Percentiles rank a stretch among this genome's conserved stretches.
These are phyloP conservation scores for Microcyclospora pomicola DNA, from an alignment of 2,329 filamentous ascomycete genomes.

Conservation along the genomic window DNA sequence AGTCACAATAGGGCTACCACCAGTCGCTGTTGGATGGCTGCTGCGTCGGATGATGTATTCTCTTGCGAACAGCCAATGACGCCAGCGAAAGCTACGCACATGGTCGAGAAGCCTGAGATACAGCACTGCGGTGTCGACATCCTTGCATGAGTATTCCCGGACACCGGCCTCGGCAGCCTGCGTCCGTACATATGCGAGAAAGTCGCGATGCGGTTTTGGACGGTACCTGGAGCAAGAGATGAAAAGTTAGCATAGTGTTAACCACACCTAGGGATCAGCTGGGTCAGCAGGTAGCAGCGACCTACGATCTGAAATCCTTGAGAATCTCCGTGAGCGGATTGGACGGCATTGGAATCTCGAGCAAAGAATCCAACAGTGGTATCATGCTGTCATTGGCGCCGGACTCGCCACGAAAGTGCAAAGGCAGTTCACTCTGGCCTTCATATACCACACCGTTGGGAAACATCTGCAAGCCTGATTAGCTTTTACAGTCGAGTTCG, in stretches of 20 bases:
- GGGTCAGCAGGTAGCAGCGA: too few species aligned
- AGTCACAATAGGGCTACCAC: conserved; percentile 68
- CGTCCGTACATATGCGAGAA: conserved; percentile 57
- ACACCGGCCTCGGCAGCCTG: conserved; percentile 39
- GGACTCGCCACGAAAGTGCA: conserved; percentile 80
- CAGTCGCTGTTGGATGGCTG: conserved; percentile 62
- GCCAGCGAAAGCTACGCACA: conserved; percentile 68
- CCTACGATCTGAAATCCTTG: conserved; percentile 55
- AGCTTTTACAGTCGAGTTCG: too few species aligned
- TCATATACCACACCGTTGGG: conserved; percentile 83
- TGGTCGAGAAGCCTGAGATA: conserved; percentile 48
- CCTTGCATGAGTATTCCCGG: conserved; percentile 38
- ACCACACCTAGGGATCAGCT: too few species aligned
- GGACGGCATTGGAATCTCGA: conserved; percentile 73
- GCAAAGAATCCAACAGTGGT: conserved; percentile 75
- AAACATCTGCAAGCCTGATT: conserved; percentile 49
- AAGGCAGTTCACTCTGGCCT: conserved; percentile 59
- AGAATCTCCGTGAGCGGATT: conserved; percentile 84
- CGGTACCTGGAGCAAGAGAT: conserved; percentile 46
- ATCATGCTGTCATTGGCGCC: conserved; percentile 90
- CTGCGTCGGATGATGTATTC: conserved; percentile 76
- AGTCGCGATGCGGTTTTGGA: conserved; percentile 76
- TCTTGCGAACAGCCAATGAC: conserved; percentile 73
- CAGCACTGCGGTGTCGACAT: conserved; percentile 24
- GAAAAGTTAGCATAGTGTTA: too few species aligned